Evolutionary conservation across 2,329 filamentous ascomycete genomes (phyloP).

Genomic region (Rutstroemia sp.): DNA sequence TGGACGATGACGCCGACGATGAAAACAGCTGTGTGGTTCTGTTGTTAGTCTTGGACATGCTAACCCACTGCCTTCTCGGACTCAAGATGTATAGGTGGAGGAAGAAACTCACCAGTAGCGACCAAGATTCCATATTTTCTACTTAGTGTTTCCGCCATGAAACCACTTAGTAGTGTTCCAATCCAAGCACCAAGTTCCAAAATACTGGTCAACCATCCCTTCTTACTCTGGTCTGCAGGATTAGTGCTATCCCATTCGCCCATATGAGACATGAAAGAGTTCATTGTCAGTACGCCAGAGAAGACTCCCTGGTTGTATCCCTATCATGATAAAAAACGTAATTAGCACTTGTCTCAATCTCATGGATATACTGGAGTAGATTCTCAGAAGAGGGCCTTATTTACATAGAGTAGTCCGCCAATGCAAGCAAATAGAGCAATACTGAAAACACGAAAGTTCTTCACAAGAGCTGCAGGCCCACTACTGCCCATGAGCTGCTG

Average conservation of each 20-base stretch:
- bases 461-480: conserved; percentile 45
- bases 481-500: conserved; percentile 46
- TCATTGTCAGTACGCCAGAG: conserved; percentile 58
- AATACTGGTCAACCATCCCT: conserved; percentile 58
- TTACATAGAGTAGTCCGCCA: conserved; percentile 45
- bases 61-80: neutral
- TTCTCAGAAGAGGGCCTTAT: neutral
- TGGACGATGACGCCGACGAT: conserved; percentile 65
- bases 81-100: neutral
- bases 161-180: conserved; percentile 63
- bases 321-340: neutral
- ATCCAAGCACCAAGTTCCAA: conserved; percentile 72
- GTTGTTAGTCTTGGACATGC: neutral
- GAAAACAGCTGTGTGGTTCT: conserved; percentile 40
- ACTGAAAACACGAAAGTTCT: conserved; percentile 54
- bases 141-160: conserved; percentile 61
- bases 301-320: conserved; percentile 73
- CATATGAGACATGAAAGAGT: conserved; percentile 46
- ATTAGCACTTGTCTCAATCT: neutral
- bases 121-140: conserved; percentile 64
- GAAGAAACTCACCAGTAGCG: conserved; percentile 38
- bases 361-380: too few relatives aligned
- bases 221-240: conserved; percentile 42
- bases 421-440: conserved; percentile 56
- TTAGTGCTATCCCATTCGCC: conserved; percentile 43